These are phyloP conservation scores for Citrus glauca DNA, from an alignment of 345 rosid species.

Conservation along the genomic window DNA sequence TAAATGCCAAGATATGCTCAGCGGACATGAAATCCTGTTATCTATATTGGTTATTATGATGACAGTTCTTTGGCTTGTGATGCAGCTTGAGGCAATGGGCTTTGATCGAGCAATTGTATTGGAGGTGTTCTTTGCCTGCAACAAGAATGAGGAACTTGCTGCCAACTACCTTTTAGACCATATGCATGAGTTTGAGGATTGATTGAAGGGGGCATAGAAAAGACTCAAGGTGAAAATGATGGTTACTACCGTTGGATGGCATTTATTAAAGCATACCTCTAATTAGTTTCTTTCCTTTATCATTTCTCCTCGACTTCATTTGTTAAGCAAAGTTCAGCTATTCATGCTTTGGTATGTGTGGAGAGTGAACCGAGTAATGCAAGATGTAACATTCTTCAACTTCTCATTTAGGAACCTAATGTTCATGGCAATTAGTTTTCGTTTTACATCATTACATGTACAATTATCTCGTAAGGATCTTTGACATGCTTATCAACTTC, in stretches of 20 bases:
- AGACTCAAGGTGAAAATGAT: constrained; percentile 11
- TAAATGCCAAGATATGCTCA: neutral
- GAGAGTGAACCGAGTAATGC: constrained; percentile 4
- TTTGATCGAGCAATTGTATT: constrained; percentile 71
- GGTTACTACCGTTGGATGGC: neutral
- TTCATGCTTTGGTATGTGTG: constrained; percentile 12
- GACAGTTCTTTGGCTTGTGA: neutral
- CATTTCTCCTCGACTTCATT: neutral
- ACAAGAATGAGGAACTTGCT: constrained; percentile 92
- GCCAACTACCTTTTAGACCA: constrained; percentile 94
- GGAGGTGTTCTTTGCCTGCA: constrained; percentile 89
- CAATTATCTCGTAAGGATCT: too few relatives aligned
- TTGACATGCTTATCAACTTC: too few relatives aligned
- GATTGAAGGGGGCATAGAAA: constrained; percentile 18
- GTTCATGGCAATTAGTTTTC: too few relatives aligned
- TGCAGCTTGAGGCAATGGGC: constrained; percentile 91
- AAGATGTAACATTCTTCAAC: constrained; percentile 8
- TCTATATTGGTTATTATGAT: neutral
- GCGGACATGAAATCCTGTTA: neutral
- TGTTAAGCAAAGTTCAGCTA: neutral
- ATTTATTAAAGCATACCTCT: neutral
- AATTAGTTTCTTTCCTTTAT: neutral
- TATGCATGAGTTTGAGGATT: constrained; percentile 85
- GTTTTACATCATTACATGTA: too few relatives aligned
- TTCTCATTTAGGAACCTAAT: neutral